Conservation (phyloP, 805 yeast species). For the Metschnikowia matae region DNA sequence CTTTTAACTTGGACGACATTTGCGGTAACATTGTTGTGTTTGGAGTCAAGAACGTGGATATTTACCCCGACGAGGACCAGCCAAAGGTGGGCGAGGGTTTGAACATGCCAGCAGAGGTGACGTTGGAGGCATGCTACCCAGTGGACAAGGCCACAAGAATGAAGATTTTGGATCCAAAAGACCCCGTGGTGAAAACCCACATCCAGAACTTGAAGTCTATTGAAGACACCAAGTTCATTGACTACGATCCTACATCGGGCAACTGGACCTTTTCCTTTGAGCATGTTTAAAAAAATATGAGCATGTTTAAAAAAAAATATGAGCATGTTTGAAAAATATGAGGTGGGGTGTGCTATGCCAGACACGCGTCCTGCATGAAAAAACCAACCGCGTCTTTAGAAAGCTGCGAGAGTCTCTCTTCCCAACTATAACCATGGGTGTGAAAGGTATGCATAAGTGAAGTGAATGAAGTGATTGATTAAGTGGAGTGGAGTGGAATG, state of each 20-base stretch:
- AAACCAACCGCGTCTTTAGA: conserved; percentile 5
- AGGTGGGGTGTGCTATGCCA: not conserved
- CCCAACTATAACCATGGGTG: conserved; percentile 12
- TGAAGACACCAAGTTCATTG: conserved; percentile 59
- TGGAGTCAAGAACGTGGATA: conserved; percentile 53
- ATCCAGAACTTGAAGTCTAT: conserved; percentile 59
- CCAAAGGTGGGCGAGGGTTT: conserved; percentile 71
- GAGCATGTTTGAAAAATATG: conserved; percentile 22
- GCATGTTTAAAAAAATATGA: conserved; percentile 27
- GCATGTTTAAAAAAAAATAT: conserved; percentile 15
- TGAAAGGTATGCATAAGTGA: conserved; percentile 15
- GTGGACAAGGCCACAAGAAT: conserved; percentile 63
- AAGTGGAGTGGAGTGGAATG: too few species aligned
- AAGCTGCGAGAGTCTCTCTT: not conserved
- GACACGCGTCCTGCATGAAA: conserved; percentile 13
- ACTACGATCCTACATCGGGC: conserved; percentile 75
- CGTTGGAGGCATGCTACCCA: conserved; percentile 80
- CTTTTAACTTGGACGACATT: conserved; percentile 55
- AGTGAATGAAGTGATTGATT: too few species aligned
- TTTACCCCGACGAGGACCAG: conserved; percentile 65
- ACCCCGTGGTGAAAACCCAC: conserved; percentile 65
- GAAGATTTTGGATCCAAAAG: conserved; percentile 74
- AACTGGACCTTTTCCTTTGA: conserved; percentile 62
- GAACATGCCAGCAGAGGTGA: conserved; percentile 68
- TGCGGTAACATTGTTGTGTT: conserved; percentile 65